phyloP scores from a whole-genome alignment of 2,329 filamentous ascomycete genomes.

The Trichoderma pleuroti region DNA sequence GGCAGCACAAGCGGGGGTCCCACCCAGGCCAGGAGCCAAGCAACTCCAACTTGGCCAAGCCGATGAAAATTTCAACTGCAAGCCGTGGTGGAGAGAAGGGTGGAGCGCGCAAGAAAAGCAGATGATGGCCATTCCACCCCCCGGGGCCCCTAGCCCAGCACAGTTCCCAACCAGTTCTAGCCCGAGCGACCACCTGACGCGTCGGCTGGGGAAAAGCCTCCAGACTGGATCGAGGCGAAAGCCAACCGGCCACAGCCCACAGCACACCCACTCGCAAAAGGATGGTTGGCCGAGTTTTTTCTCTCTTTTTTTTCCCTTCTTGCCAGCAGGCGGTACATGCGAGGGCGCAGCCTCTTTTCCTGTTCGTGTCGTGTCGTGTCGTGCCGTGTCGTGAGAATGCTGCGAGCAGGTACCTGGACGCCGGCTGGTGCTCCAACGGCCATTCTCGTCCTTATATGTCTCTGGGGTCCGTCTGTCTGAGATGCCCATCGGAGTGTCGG shows the following conservation, averaged over 20 bases:
- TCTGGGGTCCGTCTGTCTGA: not conserved
- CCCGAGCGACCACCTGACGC: slow-evolving; percentile 19
- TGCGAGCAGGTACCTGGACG: not conserved
- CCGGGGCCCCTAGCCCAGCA: slow-evolving; percentile 16
- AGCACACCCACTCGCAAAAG: slow-evolving; percentile 7
- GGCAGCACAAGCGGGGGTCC: not conserved
- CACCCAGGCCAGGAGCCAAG: not conserved
- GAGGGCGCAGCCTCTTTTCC: slow-evolving; percentile 13
- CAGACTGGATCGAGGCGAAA: slow-evolving; percentile 13
- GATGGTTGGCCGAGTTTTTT: slow-evolving; percentile 10
- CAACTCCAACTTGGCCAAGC: not conserved
- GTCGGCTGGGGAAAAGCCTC: slow-evolving; percentile 14
- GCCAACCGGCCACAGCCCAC: slow-evolving; percentile 9
- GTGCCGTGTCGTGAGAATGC: not conserved
- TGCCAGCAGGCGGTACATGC: not conserved
- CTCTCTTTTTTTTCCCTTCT: not conserved
- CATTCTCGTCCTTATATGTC: not conserved
- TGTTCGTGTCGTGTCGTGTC: not conserved
- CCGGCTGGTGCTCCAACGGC: not conserved
- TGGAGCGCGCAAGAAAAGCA: slow-evolving; percentile 3
- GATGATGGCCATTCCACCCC: slow-evolving; percentile 4
- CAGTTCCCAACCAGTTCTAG: slow-evolving; percentile 3
- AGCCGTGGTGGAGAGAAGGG: slow-evolving; percentile 12
- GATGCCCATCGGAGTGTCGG: not conserved
- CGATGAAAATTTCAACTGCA: slow-evolving; percentile 16